Evolutionary conservation across 768 basidiomycete genomes (phyloP).

Genomic region (Pholiota conissans): DNA sequence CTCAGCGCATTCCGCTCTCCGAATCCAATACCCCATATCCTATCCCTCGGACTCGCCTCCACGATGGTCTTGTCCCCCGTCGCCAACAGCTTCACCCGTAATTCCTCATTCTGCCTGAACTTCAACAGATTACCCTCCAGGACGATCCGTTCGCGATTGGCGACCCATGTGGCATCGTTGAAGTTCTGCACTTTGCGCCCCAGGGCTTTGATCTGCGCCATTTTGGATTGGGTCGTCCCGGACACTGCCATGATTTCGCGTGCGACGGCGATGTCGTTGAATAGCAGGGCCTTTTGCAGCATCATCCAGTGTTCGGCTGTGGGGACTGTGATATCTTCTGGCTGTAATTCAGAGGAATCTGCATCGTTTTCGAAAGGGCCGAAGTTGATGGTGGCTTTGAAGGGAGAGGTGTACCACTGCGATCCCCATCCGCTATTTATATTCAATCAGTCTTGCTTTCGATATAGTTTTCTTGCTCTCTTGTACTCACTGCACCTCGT

Average conservation of each 20-base stretch:
- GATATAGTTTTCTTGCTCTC: neutral
- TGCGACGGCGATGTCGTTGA: constrained; percentile 44
- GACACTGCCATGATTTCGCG: constrained; percentile 39
- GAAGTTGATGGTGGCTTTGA: constrained; percentile 37
- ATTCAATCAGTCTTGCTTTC: neutral
- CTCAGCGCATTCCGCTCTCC: constrained; percentile 47
- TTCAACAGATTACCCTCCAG: constrained; percentile 54
- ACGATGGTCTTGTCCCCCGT: constrained; percentile 51
- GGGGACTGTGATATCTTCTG: constrained; percentile 37
- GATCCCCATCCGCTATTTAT: constrained; percentile 44
- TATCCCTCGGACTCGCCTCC: constrained; percentile 60
- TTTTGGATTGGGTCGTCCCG: constrained; percentile 29
- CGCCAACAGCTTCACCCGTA: constrained; percentile 39
- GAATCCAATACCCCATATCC: constrained; percentile 66
- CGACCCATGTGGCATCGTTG: constrained; percentile 47
- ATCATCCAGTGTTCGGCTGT: constrained; percentile 72
- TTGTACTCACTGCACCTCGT: constrained; percentile 38
- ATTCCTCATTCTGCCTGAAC: constrained; percentile 47
- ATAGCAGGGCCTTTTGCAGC: constrained; percentile 60
- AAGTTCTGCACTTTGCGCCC: constrained; percentile 51
- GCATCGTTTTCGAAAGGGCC: constrained; percentile 5
- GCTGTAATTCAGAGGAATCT: constrained; percentile 27
- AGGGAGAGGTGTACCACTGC: constrained; percentile 49
- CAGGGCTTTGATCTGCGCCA: constrained; percentile 50
- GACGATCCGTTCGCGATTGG: constrained; percentile 48